Conservation (phyloP, 352 stramenopile genomes). For the Phytophthora pinifolia region DNA sequence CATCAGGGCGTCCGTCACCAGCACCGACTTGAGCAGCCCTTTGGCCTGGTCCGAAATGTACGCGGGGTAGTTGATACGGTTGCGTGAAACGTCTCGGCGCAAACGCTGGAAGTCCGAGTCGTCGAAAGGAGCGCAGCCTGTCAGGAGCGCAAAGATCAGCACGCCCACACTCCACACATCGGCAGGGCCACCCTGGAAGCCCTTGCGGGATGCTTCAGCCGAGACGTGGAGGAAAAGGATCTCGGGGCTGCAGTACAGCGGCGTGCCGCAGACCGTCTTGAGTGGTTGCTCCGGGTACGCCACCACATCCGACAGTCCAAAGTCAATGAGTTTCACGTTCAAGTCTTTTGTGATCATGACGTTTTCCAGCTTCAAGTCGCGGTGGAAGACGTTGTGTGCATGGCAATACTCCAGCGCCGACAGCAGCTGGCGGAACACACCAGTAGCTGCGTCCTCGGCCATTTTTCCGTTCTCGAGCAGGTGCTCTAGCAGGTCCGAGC, state of each 20-base stretch:
- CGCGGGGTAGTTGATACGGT: constrained; percentile 62
- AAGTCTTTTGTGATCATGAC: constrained; percentile 92
- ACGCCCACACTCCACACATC: constrained; percentile 82
- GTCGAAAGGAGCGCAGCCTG: constrained; percentile 78
- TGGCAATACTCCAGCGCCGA: constrained; percentile 94
- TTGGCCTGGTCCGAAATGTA: constrained; percentile 66
- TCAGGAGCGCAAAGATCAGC: constrained; percentile 82
- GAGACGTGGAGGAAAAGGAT: constrained; percentile 62
- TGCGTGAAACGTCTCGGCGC: constrained; percentile 67
- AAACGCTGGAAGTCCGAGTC: constrained; percentile 71
- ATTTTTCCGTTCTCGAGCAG: constrained; percentile 75
- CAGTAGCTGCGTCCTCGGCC: constrained; percentile 50
- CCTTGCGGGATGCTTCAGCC: constrained; percentile 23
- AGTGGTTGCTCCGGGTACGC: constrained; percentile 68
- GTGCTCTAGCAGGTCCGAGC: constrained; percentile 71
- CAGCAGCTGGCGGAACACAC: constrained; percentile 86
- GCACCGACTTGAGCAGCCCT: constrained; percentile 64
- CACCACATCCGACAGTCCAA: constrained; percentile 91
- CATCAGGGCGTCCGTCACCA: constrained; percentile 60
- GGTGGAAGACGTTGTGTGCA: constrained; percentile 89
- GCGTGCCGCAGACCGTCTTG: constrained; percentile 77
- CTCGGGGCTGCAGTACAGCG: constrained; percentile 82
- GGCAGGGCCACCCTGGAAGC: constrained; percentile 60
- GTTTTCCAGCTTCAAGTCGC: constrained; percentile 96
- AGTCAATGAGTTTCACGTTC: constrained; percentile 96